Base-by-base conservation (phyloP, 1,284 basidiomycete genomes). In the Pseudozyma tsukubaensis region DNA sequence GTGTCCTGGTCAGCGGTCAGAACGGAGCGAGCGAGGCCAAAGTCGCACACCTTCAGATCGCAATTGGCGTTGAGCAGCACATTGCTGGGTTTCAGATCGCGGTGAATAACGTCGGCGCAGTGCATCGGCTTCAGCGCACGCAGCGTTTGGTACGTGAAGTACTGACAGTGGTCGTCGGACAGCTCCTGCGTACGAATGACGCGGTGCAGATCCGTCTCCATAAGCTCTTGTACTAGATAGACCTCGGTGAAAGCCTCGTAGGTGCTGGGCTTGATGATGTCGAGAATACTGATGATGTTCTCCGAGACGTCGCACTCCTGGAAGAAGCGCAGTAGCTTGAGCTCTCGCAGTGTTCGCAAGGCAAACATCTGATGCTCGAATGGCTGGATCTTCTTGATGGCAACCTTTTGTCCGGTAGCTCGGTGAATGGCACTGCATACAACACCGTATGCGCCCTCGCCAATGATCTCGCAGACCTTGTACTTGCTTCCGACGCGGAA, bases 171-270 rank as follows among this genome's bases (percentile, higher is more conserved):
- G 84, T 95, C 93, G 81, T 94, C 81, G 9, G 81, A 82, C 16
- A 83, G 72, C 53, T 84, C 79, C 59, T 85, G 84, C 5, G 83
- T 85, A 18, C 84, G 79, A 40, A 85, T 83, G 37, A 85, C 83
- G 0, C 82, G 71, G 58, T 84, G 83, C 62, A 84, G 60, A 35
- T 84, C 83, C 32, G 83, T 84, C 61, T 84, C 83, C 83, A 84
- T 84, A 11, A 84, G 73, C 59, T 84, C 83, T 72, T 84, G 75
- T 85, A 94, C 92, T 60, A 94, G 88, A 74, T 90, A 92, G 18
- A 93, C 95, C 86, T 99, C 96, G 79, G 93, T 94, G 88, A 99
- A 99, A 1, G 89, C 88, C 35, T 97, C 94, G 83, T 94, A 88
- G 36, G 92, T 77, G 19, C 36, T 61, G 47, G 83, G 76, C 55